A percentile compares a stretch with the other conserved stretches of the same genome.
Conservation (phyloP, 2,329 filamentous ascomycete genomes). For the Phoma sp. region DNA sequence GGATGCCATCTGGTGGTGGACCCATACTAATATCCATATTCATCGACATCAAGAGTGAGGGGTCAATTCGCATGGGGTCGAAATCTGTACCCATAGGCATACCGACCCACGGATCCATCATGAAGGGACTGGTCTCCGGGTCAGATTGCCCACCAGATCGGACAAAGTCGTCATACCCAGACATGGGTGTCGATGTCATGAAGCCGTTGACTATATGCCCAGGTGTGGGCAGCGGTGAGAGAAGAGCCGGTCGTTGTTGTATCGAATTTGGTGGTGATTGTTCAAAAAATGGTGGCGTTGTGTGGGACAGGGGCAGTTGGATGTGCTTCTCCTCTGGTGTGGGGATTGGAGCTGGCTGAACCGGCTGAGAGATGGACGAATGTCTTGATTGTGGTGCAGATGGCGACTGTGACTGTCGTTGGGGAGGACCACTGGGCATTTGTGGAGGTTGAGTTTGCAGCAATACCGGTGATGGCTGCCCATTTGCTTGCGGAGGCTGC, state of each 20-base stretch:
- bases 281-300: conserved; percentile 51
- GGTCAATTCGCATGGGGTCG: conserved; percentile 52
- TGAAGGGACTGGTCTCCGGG: conserved; percentile 53
- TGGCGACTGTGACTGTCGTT: conserved; percentile 41
- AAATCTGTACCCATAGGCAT: conserved; percentile 54
- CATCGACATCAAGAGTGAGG: conserved; percentile 54
- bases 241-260: conserved; percentile 32
- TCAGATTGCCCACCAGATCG: conserved; percentile 51
- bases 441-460: conserved; percentile 20
- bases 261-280: conserved; percentile 47
- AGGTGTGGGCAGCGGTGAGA: conserved; percentile 49
- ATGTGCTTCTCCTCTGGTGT: conserved; percentile 43
- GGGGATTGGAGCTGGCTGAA: conserved; percentile 38
- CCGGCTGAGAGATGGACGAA: conserved; percentile 40
- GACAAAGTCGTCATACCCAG: conserved; percentile 55
- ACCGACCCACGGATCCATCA: conserved; percentile 56
- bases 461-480: conserved; percentile 31
- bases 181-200: conserved; percentile 53
- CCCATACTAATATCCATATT: conserved; percentile 54
- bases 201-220: conserved; percentile 49
- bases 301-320: conserved; percentile 35
- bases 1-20: conserved; percentile 48
- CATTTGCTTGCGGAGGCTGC: conserved; percentile 30
- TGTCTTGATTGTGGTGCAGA: conserved; percentile 41
- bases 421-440: conserved; percentile 21